These are phyloP conservation scores for Apophysomyces sp. DNA, from an alignment of 371 early-diverging fungal species.

Conservation along the genomic window DNA sequence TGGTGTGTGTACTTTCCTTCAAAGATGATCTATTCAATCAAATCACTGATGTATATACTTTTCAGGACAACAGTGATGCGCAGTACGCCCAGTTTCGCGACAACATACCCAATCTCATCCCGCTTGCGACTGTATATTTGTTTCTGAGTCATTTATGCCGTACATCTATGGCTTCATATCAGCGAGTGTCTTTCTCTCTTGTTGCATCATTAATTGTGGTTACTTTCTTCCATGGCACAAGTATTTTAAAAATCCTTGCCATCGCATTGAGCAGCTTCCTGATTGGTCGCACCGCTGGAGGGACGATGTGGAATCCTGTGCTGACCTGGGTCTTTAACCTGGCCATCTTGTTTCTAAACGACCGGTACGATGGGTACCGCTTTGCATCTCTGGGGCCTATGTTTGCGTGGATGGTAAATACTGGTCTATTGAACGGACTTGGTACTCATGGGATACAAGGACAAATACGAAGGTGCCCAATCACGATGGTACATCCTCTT, in stretches of 20 bases:
- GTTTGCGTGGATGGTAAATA: slow-evolving; percentile 70
- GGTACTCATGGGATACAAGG: slow-evolving; percentile 32
- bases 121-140: slow-evolving; percentile 51
- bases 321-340: slow-evolving; percentile 83
- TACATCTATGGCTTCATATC: not conserved
- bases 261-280: slow-evolving; percentile 63
- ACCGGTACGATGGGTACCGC: slow-evolving; percentile 67
- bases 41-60: not conserved
- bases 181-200: slow-evolving; percentile 49
- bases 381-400: slow-evolving; percentile 54
- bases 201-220: slow-evolving; percentile 65
- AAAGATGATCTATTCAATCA: not conserved
- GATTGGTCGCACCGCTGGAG: slow-evolving; percentile 54
- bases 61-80: slow-evolving; percentile 46
- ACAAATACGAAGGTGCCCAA: slow-evolving; percentile 61
- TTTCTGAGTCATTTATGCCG: slow-evolving; percentile 47
- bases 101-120: slow-evolving; percentile 63
- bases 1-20: slow-evolving; percentile 29
- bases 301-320: slow-evolving; percentile 58
- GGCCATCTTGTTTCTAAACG: slow-evolving; percentile 73
- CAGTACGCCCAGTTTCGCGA: slow-evolving; percentile 83
- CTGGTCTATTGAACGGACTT: not conserved
- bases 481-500: slow-evolving; percentile 88
- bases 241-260: slow-evolving; percentile 68
- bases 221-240: slow-evolving; percentile 50